These are phyloP conservation scores for Alnus glutinosa DNA, from an alignment of 306 rosid species.

Conservation along the genomic window DNA sequence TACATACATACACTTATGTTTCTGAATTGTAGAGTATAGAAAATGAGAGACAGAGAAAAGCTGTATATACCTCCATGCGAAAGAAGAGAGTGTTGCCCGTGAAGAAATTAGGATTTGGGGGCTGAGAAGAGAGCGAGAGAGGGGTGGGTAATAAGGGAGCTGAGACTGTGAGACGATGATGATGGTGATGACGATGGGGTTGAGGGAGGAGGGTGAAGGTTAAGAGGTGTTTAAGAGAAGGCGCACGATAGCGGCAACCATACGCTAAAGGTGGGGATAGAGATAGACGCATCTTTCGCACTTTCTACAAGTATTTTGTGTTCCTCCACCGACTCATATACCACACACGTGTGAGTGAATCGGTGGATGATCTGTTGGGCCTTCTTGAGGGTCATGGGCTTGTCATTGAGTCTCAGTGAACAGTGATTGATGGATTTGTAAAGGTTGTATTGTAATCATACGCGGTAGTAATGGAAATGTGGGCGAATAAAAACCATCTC, in stretches of 20 bases:
- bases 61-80: slow-evolving; percentile 66
- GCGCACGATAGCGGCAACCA: slow-evolving; percentile 44
- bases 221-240: slow-evolving; percentile 26
- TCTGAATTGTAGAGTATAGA: not conserved
- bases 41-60: not conserved
- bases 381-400: not conserved
- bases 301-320: slow-evolving; percentile 16
- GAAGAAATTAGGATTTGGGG: slow-evolving; percentile 43
- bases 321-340: slow-evolving; percentile 29
- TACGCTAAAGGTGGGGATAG: slow-evolving; percentile 29
- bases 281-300: slow-evolving; percentile 23
- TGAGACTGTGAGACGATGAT: not conserved
- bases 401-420: no score
- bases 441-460: no score
- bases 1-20: not conserved
- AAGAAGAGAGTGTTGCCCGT: slow-evolving; percentile 60
- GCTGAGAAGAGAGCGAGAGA: slow-evolving; percentile 35
- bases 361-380: not conserved
- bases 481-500: no score
- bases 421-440: no score
- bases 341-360: slow-evolving; percentile 34
- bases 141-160: slow-evolving; percentile 10
- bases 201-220: slow-evolving; percentile 14
- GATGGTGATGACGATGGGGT: not conserved
- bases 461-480: no score